Evolutionary conservation across 1,139 yeast species (phyloP), one percentile per base, ranked within the genome.

Genomic region (Sugiyamaella castrensis): DNA sequence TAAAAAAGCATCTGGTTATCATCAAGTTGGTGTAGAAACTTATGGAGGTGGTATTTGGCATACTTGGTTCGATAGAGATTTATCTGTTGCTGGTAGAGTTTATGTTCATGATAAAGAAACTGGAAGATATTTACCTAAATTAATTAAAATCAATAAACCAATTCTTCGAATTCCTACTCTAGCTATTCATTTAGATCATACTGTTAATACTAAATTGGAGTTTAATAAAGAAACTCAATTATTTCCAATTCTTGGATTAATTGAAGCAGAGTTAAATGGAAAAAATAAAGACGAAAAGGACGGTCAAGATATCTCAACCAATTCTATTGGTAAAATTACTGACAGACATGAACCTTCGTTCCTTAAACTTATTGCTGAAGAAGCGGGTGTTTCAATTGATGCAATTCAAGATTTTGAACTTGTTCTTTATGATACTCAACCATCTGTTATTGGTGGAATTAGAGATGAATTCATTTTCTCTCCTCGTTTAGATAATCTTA

Each of bases 11-110:
- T 91, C 86, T 59, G 96, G 95, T 0, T 92, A 83, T 60, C 77
- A 82, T 54, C 97, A 91, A 67, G 82, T 92, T 19, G 98, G 96
- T 35, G 95, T 92, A 5, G 98, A 92, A 67, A 81, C 84, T 45
- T 92, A 92, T 62, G 98, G 98, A 43, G 98, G 98, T 29, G 91
- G 96, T 45, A 81, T 91, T 50, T 95, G 97, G 79, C 73, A 69
- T 46, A 72, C 82, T 2, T 80, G 84, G 83, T 92, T 92, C 64
- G 98, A 92, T 68, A 80, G 98, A 54, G 98, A 92, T 66, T 75
- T 92, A 61, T 79, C 95, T 32, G 73, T 91, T 53, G 98, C 98
- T 8, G 98, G 98, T 12, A 76, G 98, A 57, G 96, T 92, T 1
- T 83, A 84, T 64, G 82, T 86, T 16, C 73, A 71, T 43, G 77